Conservation (phyloP, 371 early-diverging fungal genomes). For the Mucor sp. region DNA sequence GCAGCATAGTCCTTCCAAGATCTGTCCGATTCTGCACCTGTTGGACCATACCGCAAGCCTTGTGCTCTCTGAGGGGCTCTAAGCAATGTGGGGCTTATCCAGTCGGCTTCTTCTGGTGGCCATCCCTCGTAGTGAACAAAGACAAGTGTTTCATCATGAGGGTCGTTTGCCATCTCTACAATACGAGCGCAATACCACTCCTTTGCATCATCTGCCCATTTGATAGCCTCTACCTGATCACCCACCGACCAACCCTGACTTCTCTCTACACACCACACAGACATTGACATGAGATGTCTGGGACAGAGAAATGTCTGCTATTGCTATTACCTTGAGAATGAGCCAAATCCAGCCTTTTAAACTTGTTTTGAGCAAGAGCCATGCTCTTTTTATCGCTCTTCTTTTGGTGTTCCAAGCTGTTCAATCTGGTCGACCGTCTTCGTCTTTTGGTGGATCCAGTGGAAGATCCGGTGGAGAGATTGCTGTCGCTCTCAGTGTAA, state of each 20-base stretch:
- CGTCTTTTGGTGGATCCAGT: constrained; percentile 25
- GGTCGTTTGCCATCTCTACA: constrained; percentile 30
- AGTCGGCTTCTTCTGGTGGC: constrained; percentile 64
- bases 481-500: constrained; percentile 20
- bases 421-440: constrained; percentile 9
- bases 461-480: constrained; percentile 21
- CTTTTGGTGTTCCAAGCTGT: constrained; percentile 7
- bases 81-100: constrained; percentile 52
- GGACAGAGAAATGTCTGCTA: neutral
- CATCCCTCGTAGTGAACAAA: constrained; percentile 67
- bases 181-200: constrained; percentile 50
- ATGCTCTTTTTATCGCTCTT: constrained; percentile 3
- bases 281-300: neutral
- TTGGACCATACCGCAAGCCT: constrained; percentile 46
- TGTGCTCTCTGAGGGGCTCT: constrained; percentile 5
- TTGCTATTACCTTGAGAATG: constrained; percentile 1
- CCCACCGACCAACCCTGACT: constrained; percentile 30
- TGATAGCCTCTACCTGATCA: constrained; percentile 47
- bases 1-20: constrained; percentile 60
- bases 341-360: constrained; percentile 18
- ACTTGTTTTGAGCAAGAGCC: constrained; percentile 20
- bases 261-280: neutral
- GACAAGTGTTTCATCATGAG: constrained; percentile 22
- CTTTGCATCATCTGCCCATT: constrained; percentile 32
- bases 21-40: constrained; percentile 50